Percentiles rank a stretch among this genome's conserved stretches.
phyloP scores from a whole-genome alignment of 495 filamentous ascomycete species.

The Jackrogersella minutella region DNA sequence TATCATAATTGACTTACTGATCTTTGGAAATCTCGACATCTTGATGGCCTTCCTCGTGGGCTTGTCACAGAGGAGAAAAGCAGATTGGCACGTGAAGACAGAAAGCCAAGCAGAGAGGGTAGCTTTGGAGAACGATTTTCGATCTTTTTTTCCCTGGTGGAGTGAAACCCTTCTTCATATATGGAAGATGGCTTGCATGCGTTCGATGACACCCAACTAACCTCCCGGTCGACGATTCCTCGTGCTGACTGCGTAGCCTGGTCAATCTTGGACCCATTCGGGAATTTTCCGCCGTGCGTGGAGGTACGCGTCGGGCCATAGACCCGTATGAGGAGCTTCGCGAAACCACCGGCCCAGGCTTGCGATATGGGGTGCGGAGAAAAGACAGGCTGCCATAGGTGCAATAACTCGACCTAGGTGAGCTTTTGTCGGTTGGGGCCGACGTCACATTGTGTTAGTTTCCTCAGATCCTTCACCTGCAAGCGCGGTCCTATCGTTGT shows the following conservation, averaged over 20 bases:
- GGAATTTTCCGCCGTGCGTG: conserved; percentile 29
- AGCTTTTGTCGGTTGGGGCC: conserved; percentile 26
- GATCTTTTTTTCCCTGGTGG: conserved; percentile 16
- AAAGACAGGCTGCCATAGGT: conserved; percentile 41
- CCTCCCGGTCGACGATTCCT: conserved; percentile 1
- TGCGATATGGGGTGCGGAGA: conserved; percentile 5
- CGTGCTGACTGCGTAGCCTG: conserved; percentile 26
- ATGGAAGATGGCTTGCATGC: conserved; percentile 35
- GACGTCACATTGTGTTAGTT: conserved; percentile 29
- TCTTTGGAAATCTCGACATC: conserved; percentile 44
- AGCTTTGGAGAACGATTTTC: conserved; percentile 9
- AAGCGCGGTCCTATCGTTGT: conserved; percentile 19
- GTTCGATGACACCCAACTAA: conserved; percentile 32
- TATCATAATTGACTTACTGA: conserved; percentile 34
- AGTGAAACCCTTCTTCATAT: conserved; percentile 41
- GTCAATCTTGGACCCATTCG: conserved; percentile 36
- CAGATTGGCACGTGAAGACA: conserved; percentile 20
- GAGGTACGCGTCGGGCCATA: conserved; percentile 24
- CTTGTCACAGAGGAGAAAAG: conserved; percentile 3
- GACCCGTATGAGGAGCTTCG: conserved; percentile 28
- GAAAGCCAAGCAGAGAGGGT: conserved; percentile 7
- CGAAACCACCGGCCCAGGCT: conserved; percentile 10
- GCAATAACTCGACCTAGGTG: conserved; percentile 37
- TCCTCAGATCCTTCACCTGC: conserved; percentile 29
- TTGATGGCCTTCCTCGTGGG: conserved; percentile 30